Base-by-base conservation (phyloP, 1,139 yeast genomes). In the Zygoascus meyerae region DNA sequence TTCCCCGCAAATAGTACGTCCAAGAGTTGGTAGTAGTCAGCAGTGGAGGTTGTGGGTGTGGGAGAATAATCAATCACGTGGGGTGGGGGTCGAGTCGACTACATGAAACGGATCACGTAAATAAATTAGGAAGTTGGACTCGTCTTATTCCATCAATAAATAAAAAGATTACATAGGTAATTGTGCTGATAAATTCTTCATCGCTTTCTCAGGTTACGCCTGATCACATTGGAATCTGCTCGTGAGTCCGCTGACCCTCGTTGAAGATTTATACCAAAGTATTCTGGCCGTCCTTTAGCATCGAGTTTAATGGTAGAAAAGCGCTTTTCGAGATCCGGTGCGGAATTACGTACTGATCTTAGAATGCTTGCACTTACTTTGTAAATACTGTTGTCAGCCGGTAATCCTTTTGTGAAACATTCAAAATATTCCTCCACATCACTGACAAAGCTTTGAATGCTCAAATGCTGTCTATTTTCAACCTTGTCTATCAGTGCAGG, bases 401-500 rank as follows among this genome's bases (percentile, higher is more conserved):
- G 14, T 11, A n/a, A 40, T 18, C 43, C 43, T 26, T 40, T 40
- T 8, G 18, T 36, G 26, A 35, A 29, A 5, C 18, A 30, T n/a
- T 26, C 9, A 30, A 42, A 42, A 29, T 18, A 34, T 4, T 8
- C 17, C 34, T 35, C 40, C 6, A 36, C 35, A 30, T 42, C 45
- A 17, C 30, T 35, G 10, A 42, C 29, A 17, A 36, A 33, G 10
- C 17, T 30, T 5, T 40, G 18, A 9, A 40, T 36, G 6, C 32
- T n/a, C 6, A 10, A 14, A 40, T 40, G 43, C 7, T 17, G 34
- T 9, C 31, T 21, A 5, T 30, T 17, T 16, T 40, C 37, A n/a
- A 40, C 32, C 12, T 40, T 40, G 12, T 32, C 31, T 28, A 34
- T 15, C 29, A 40, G 32, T 32, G 36, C 36, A 3, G 43, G 43